Percentiles rank a stretch among this genome's conserved stretches.
phyloP scores from a whole-genome alignment of 805 yeast species.

The Ogataea methanolica region DNA sequence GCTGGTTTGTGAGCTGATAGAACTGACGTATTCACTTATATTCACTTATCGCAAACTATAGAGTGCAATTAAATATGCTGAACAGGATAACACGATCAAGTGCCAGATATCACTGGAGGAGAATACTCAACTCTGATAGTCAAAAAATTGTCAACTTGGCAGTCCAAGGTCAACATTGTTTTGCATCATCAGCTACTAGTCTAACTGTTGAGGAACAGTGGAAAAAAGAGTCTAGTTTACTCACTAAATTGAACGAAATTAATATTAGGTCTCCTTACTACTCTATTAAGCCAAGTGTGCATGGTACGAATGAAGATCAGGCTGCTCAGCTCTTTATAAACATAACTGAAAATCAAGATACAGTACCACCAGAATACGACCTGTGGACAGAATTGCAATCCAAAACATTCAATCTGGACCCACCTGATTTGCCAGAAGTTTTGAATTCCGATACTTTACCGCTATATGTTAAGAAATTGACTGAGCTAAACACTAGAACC shows the following conservation, averaged over 20 bases:
- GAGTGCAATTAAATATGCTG: too few relatives aligned
- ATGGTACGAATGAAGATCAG: neutral
- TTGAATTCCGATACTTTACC: slow-evolving; percentile 5
- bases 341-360: neutral
- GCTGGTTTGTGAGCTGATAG: too few relatives aligned
- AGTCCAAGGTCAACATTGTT: too few relatives aligned
- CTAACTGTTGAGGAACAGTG: neutral
- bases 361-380: neutral
- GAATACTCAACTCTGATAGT: too few relatives aligned
- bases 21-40: too few relatives aligned
- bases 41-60: too few relatives aligned
- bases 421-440: slow-evolving; percentile 8
- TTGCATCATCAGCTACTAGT: too few relatives aligned
- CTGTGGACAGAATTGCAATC: slow-evolving; percentile 2
- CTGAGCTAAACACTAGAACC: slow-evolving; percentile 8
- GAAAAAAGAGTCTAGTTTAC: neutral
- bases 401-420: neutral
- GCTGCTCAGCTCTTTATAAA: neutral
- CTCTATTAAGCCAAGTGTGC: neutral
- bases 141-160: too few relatives aligned
- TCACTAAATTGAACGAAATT: neutral
- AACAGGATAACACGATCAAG: too few relatives aligned
- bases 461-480: slow-evolving; percentile 7
- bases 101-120: too few relatives aligned
- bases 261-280: slow-evolving; percentile 1